Base-by-base conservation (phyloP, 1,284 basidiomycete species). In the Heterobasidion parviporum region DNA sequence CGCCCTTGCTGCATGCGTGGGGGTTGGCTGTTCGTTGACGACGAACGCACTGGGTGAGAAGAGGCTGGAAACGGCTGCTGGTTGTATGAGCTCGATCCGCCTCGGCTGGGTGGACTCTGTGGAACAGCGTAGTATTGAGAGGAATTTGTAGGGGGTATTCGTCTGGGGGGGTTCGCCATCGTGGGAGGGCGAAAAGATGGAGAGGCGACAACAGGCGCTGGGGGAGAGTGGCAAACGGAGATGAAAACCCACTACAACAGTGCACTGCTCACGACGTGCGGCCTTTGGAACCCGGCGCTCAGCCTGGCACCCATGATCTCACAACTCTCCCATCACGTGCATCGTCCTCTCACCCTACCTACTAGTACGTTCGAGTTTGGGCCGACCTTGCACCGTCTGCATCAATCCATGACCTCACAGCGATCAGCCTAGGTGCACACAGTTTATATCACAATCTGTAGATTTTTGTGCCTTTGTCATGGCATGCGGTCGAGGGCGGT, bases 71-170 rank as follows among this genome's bases (percentile, higher is more conserved):
- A 65, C 50, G 60, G 59, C 51, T 65, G 65, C 56, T 64, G 63
- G 45, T 59, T 56, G 26, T 41, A n/a, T 41, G 38, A 12, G 10
- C 38, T n/a, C 10, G 38, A 41, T 41, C 62, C 60, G 20, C 61
- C 61, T 14, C 59, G 52, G 41, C 65, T 62, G 50, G 66, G 70
- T 36, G 78, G 78, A 62, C 74, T 80, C 58, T 79, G 77, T 4
- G 77, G 76, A 15, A 79, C 74, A 15, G 77, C 73, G 64, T 77
- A 74, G 63, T 78, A 79, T 6, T 71, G 72, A 52, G 59, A 56
- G 35, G 72, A 73, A 44, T 57, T 61, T n/a, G 71, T 70, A 1
- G 69, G 65, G 45, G 69, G 71, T 20, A 70, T 68, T 56, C 70
- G 66, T 56, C 72, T 67, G 35, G 68, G 68, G 54, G 67, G 68